Base-by-base conservation (phyloP, 1,284 basidiomycete genomes). In the Caloboletus inedulis region DNA sequence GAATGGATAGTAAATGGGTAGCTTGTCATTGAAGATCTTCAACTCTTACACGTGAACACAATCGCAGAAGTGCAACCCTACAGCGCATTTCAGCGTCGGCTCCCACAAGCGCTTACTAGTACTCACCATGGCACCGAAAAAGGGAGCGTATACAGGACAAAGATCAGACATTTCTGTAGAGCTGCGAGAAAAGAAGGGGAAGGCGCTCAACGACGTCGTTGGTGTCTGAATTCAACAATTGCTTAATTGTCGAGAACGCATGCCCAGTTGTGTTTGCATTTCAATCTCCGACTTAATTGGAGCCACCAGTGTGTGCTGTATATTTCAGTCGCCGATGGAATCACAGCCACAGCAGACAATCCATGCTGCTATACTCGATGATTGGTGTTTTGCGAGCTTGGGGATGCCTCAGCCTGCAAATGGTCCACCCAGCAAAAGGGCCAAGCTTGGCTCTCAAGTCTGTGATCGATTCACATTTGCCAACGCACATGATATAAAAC, bases 11-110 rank as follows among this genome's bases (percentile, higher is more conserved):
- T 40, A 10, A 53, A 27, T 49, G 9, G 35, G 29, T 5, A 4
- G 12, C 7, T 39, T 3, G 35, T 36, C 30, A 27, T 25, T 33
- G 29, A 45, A 46, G 47, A 18, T 19, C 13, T 14, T 1, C 18
- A 14, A 31, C 33, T n/a, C 91, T 79, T 70, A 94, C 94, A 96
- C 62, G 95, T 98, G 77, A 98, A 98, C 67, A 97, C 91, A 70
- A 98, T 98, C 64, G 95, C 94, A 70, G 89, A 85, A 54, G 95
- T 94, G 80, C 93, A 96, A 63, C 95, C 94, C 91, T 94, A 66
- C 19, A 54, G 31, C 18, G 5, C 8, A 7, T 19, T 49, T 60
- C 53, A 60, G 55, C 37, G 42, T 46, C 43, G 44, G 56, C 33
- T 29, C 18, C n/a, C 5, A 45, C 47, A 42, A 44, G 25, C 7